Conservation (phyloP, 169 alveolate species). For the Ichthyophthirius multifiliis region DNA sequence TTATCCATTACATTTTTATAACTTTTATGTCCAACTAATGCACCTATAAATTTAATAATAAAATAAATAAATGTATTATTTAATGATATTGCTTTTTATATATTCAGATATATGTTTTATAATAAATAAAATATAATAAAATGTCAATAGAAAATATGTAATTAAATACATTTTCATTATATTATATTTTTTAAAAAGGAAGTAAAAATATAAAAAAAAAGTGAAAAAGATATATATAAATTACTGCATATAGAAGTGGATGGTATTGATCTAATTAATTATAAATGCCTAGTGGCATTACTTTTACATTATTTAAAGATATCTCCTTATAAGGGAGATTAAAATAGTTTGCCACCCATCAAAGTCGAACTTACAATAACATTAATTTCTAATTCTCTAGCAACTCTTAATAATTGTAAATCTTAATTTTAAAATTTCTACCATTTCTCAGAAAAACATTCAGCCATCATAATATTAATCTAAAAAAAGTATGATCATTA, state of each 20-base stretch:
- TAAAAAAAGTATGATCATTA: background rate
- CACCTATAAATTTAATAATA: background rate
- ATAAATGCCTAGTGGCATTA: slow-evolving; percentile 61
- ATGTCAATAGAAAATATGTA: too few relatives aligned
- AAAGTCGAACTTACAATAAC: slow-evolving; percentile 57
- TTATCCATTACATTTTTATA: slow-evolving; percentile 57
- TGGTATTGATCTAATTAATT: slow-evolving; percentile 74
- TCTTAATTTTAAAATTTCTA: slow-evolving; percentile 38
- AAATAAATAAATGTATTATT: too few relatives aligned
- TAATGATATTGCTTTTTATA: too few relatives aligned
- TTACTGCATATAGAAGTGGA: slow-evolving; percentile 32
- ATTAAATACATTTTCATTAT: too few relatives aligned
- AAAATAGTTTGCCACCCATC: slow-evolving; percentile 57
- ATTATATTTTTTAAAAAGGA: too few relatives aligned
- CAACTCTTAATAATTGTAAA: slow-evolving; percentile 47
- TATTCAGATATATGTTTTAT: too few relatives aligned
- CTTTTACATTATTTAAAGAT: slow-evolving; percentile 41
- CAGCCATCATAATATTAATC: slow-evolving; percentile 70
- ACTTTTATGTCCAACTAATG: slow-evolving; percentile 67
- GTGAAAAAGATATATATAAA: slow-evolving; percentile 20
- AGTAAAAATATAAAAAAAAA: background rate
- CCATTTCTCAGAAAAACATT: slow-evolving; percentile 74
- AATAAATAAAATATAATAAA: too few relatives aligned
- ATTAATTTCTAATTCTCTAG: slow-evolving; percentile 61
- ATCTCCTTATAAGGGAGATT: slow-evolving; percentile 31